Percentiles rank a stretch among this genome's conserved stretches.
Evolutionary conservation across 1,284 basidiomycete genomes (phyloP).

Genomic region (Rhizoctonia solani): DNA sequence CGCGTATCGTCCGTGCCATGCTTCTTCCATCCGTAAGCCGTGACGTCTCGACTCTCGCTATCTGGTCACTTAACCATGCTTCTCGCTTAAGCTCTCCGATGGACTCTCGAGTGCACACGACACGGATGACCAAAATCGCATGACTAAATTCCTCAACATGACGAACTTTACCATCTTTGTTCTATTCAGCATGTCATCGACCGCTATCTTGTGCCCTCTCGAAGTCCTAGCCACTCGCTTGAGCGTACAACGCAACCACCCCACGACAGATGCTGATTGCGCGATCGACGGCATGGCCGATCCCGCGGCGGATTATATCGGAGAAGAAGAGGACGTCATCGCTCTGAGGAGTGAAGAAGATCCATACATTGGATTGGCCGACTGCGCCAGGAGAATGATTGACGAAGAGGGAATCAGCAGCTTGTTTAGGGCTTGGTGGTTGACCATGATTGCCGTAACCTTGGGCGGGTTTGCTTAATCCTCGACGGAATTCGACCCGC

Average conservation of each 20-base stretch:
- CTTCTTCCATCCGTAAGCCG: conserved; percentile 58
- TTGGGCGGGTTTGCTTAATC: conserved; percentile 57
- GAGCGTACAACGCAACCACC: conserved; percentile 83
- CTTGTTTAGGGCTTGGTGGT: conserved; percentile 87
- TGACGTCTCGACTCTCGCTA: not conserved
- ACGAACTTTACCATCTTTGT: conserved; percentile 63
- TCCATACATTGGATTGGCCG: conserved; percentile 79
- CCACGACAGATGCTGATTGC: conserved; percentile 55
- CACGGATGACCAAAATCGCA: conserved; percentile 21
- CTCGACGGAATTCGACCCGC: not conserved
- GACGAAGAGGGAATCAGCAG: conserved; percentile 80
- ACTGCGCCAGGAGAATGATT: conserved; percentile 79
- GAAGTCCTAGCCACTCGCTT: conserved; percentile 83
- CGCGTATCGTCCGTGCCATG: conserved; percentile 65
- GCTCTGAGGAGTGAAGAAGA: conserved; percentile 78
- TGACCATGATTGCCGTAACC: conserved; percentile 71
- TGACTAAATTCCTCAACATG: conserved; percentile 36
- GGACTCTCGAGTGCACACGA: conserved; percentile 35
- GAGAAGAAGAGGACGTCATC: conserved; percentile 84
- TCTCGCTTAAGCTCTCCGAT: conserved; percentile 17
- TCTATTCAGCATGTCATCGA: conserved; percentile 60
- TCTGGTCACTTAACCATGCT: not conserved
- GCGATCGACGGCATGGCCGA: conserved; percentile 18
- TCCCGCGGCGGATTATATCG: conserved; percentile 67
- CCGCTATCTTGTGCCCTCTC: conserved; percentile 71